These are phyloP conservation scores for Emergomyces pasteurianus DNA, from an alignment of 2,329 filamentous ascomycete genomes.

Conservation along the genomic window DNA sequence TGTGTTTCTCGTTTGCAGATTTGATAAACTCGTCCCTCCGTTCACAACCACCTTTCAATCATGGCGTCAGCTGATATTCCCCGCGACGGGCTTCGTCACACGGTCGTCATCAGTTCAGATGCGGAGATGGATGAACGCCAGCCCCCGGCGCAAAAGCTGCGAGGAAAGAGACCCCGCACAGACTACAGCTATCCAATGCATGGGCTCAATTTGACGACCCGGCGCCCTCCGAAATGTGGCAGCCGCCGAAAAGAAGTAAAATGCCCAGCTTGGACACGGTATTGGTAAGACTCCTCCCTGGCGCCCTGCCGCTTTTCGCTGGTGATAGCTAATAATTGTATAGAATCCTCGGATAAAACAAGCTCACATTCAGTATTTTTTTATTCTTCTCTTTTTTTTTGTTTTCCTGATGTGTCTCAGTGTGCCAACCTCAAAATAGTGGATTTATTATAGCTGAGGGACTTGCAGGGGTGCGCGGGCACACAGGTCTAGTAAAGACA, in stretches of 20 bases:
- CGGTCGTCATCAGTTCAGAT: too few relatives aligned
- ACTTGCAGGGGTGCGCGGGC: slow-evolving; percentile 2
- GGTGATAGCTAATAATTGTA: not conserved
- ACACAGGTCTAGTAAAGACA: slow-evolving; percentile 6
- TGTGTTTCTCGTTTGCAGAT: too few relatives aligned
- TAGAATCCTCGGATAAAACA: not conserved
- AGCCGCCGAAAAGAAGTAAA: not conserved
- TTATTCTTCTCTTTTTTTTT: not conserved
- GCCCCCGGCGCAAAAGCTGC: too few relatives aligned
- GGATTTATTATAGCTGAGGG: not conserved
- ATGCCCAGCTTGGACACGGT: not conserved
- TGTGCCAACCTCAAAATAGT: not conserved
- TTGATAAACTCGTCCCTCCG: too few relatives aligned
- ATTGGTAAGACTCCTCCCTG: slow-evolving; percentile 1
- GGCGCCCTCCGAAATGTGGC: not conserved
- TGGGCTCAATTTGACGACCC: not conserved
- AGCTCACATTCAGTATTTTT: not conserved
- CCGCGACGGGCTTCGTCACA: too few relatives aligned
- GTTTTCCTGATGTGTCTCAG: too few relatives aligned
- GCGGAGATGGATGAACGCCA: too few relatives aligned
- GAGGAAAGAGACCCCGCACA: not conserved
- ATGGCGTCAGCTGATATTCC: too few relatives aligned
- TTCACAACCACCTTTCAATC: too few relatives aligned
- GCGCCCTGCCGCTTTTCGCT: not conserved
- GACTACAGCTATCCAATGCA: too few relatives aligned